Base-by-base conservation (phyloP, 2,329 filamentous ascomycete genomes). In the Paecilomyces niveus region DNA sequence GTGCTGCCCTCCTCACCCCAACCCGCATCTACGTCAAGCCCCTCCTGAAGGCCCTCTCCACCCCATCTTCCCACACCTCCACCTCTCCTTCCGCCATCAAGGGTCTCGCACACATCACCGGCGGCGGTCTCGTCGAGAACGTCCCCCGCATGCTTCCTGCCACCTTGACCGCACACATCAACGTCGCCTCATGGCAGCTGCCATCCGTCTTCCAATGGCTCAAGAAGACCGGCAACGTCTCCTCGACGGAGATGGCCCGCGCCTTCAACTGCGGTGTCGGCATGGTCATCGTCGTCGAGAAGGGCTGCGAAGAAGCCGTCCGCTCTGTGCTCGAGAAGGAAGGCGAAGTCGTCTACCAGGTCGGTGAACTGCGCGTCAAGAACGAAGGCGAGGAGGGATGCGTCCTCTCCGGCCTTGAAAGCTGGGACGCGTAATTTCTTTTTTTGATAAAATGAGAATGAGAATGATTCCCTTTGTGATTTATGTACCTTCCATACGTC, bases 191-290 rank as follows among this genome's bases (percentile, higher is more conserved):
- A 1, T 99, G 92, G 91, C 73, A 85, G 26, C 81, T 92, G 51
- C 91, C 89, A 0, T 78, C 83, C 1, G 89, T 97, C 3, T 94
- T 97, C 78, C 81, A 82, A 68, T 99, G 94, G 94, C 82, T 99
- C 67, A 91, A 92, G 78, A 75, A 80, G 63, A 80, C 78, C 10
- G 84, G 84, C 53, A 88, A 89, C 61, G 86, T 97, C 32, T 83
- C 82, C 56, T 81, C 87, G 1, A 70, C 79, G 9, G 94, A 99
- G 78, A 95, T 97, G 84, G 91, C 88, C 55, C 83, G 92, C 59
- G 94, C 92, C 1, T 97, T 96, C 83, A 99, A 99, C 79, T 92
- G 89, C 7, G 94, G 94, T 55, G 79, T 99, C 52, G 94, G 94
- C 53, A 97, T 99, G 92, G 89, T 97, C 5, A 80, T 92, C 31